Base-by-base conservation (phyloP, 2,329 filamentous ascomycete genomes). In the Ophiocordyceps sinensis region DNA sequence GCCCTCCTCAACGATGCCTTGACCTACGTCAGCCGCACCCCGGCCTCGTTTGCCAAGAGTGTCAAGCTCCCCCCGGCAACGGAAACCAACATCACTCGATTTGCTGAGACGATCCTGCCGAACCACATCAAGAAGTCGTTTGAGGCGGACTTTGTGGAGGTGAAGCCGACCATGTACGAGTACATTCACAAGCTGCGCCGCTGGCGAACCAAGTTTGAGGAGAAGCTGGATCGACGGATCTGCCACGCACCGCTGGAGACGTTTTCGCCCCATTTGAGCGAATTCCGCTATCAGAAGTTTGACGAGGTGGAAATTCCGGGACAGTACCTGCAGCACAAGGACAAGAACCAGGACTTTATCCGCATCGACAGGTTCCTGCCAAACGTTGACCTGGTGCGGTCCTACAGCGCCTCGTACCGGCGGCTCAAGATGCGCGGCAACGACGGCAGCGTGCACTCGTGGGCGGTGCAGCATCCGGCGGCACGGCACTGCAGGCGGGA, bases 341-440 rank as follows among this genome's bases (percentile, higher is more conserved):
- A 99, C 54, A 98, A 96, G 74, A 98, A 98, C 60, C 87, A 94
- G 53, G 91, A 98, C 59, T 98, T 99, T 57, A 82, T 98, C 49
- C 82, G 88, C 37, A 96, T 98, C 49, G 93, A 98, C 59, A 82
- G 89, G 21, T 98, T 98, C 75, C 65, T 98, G 52, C 88, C 93
- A 10, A 85, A 91, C 49, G 87, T 99, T 17, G 89, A 98, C 51
- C 72, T 96, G 40, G 85, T 98, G 35, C 81, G 91, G 42, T 85
- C 82, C 10, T 86, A 94, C 51, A 87, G 87, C 41, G 82, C 88
- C 28, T 96, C 89, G 39, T 89, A 96, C 62, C 79, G 91, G 28
- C 77, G 93, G 37, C 73, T 99, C 51, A 94, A 87, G 66, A 96
- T 99, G 58, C 84, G 93, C 48, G 93, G 91, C 14, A 89, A 96